Evolutionary conservation across 2,329 filamentous ascomycete genomes (phyloP), one percentile per base, ranked within the genome.

Genomic region (Madurella fahalii): DNA sequence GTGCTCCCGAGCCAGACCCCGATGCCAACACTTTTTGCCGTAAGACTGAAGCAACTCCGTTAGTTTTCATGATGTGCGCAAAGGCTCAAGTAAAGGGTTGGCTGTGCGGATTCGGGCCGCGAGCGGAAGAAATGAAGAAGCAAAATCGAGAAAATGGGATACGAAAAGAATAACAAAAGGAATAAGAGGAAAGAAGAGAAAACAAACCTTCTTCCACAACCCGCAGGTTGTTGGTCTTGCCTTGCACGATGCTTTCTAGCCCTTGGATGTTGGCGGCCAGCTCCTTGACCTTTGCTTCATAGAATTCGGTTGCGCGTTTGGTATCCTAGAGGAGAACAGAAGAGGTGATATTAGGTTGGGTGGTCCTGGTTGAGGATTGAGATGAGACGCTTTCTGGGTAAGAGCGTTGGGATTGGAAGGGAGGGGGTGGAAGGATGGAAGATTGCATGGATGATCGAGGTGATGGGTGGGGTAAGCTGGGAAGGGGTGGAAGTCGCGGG

Each of bases 221-320:
- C 54, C 89, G 83, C 59, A 95, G 74, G 68, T 94, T 96, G 61
- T 86, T 84, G 52, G 88, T 90, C 77, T 99, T 99, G 56, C 74
- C 74, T 63, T 83, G 77, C 3, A 84, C 74, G 48, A 84, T 82
- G 12, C 68, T 66, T 64, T 84, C 81, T 0, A 84, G 73, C 34
- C 82, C 80, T 59, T 81, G 78, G 31, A 84, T 73, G 50, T 77
- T 84, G 50, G 68, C 72, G 2, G 70, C 70, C 4, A 84, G 68
- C 52, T 82, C 78, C 53, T 77, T 75, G 30, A 81, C 72, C 63
- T 83, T 84, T 54, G 67, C 69, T 53, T 83, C 74, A 67, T 84
- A 84, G 64, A 83, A 84, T 41, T 77, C 69, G 46, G 76, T 71
- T 1, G 81, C 81, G 40, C 78, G 77, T 63, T 78, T 77, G 42